Percentiles rank a stretch among this genome's conserved stretches.
Conservation (phyloP, 257 asterid genomes). For the Ocimum tenuiflorum region DNA sequence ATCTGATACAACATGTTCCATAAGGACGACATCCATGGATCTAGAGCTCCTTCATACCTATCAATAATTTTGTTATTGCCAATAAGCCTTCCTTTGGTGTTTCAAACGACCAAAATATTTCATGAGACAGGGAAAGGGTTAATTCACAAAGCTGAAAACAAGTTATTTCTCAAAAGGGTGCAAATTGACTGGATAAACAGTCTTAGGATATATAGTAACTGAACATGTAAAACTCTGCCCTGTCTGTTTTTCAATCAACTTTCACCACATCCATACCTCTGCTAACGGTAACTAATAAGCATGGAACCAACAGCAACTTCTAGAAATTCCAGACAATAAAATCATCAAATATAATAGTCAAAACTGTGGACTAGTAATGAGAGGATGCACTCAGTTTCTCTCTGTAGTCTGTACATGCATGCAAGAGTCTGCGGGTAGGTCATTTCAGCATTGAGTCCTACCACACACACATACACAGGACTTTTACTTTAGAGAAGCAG, state of each 20-base stretch:
- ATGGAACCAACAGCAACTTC: not conserved
- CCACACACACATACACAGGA: not conserved
- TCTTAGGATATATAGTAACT: not conserved
- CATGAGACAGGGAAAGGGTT: not conserved
- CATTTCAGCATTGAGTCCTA: not conserved
- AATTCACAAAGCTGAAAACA: constrained; percentile 11
- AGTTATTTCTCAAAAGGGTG: not conserved
- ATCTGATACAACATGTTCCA: constrained; percentile 58
- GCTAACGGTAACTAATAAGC: too few relatives aligned
- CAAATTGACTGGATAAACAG: not conserved
- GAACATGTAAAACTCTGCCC: too few relatives aligned
- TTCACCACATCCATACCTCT: not conserved
- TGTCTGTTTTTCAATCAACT: too few relatives aligned
- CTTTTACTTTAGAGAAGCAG: not conserved
- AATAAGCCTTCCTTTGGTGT: constrained; percentile 5
- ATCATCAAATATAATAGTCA: not conserved
- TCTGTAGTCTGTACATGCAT: too few relatives aligned
- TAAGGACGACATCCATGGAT: constrained; percentile 86
- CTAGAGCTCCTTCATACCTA: constrained; percentile 96
- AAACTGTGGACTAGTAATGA: not conserved
- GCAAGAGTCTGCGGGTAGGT: not conserved
- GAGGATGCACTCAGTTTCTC: not conserved
- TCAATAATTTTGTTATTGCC: constrained; percentile 13
- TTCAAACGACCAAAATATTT: constrained; percentile 1
- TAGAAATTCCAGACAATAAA: not conserved